Percentiles rank a stretch among this genome's conserved stretches.
These are phyloP conservation scores for Coemansia asiatica DNA, from an alignment of 192 early-diverging fungal species.

Conservation along the genomic window DNA sequence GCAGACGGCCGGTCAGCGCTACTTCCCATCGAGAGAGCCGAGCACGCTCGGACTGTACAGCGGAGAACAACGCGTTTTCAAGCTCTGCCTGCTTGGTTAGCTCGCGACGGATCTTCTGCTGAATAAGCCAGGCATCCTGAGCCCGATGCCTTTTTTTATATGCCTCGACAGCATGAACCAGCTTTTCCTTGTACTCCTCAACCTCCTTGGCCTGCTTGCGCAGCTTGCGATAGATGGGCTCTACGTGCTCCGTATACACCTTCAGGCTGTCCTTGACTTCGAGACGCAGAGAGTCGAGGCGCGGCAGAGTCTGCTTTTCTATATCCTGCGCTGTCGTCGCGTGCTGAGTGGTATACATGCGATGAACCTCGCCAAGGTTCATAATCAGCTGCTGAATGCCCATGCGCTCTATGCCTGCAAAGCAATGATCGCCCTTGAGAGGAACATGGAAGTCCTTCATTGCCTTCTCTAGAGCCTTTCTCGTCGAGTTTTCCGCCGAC, in stretches of 20 bases:
- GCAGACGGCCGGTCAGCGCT: constrained; percentile 25
- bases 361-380: constrained; percentile 30
- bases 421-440: constrained; percentile 31
- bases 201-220: constrained; percentile 45
- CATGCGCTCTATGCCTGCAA: constrained; percentile 31
- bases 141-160: constrained; percentile 31
- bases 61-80: constrained; percentile 38
- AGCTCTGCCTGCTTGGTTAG: constrained; percentile 38
- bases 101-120: constrained; percentile 45
- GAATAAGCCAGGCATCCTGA: constrained; percentile 39
- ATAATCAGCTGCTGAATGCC: constrained; percentile 34
- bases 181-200: constrained; percentile 41
- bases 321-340: constrained; percentile 20
- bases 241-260: constrained; percentile 40
- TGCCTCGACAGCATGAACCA: constrained; percentile 33
- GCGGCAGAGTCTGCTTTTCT: constrained; percentile 27
- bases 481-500: constrained; percentile 20
- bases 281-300: constrained; percentile 23
- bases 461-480: constrained; percentile 39
- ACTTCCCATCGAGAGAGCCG: constrained; percentile 39
- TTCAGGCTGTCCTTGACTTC: constrained; percentile 46
- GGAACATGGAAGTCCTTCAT: constrained; percentile 31
- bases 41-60: constrained; percentile 39
- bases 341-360: constrained; percentile 34
- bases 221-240: constrained; percentile 38